Percentiles rank a stretch among this genome's conserved stretches.
Evolutionary conservation across 2,329 filamentous ascomycete genomes (phyloP).

Genomic region (Ophiostoma populinum): DNA sequence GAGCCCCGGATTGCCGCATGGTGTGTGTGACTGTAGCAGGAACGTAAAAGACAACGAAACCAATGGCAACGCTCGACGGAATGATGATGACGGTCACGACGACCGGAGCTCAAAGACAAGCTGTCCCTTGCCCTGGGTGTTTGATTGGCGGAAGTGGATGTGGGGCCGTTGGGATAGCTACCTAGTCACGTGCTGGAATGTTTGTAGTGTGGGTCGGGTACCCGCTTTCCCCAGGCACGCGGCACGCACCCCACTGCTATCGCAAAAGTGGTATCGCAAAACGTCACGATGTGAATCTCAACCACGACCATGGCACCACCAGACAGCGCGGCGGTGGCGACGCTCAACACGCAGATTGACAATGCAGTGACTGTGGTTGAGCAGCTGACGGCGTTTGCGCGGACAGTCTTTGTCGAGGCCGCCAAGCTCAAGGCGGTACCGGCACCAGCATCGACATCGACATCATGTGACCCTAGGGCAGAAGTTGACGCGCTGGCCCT

Average conservation of each 20-base stretch:
- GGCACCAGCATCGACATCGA: background rate
- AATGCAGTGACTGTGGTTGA: constrained; percentile 22
- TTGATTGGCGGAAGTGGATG: background rate
- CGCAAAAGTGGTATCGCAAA: constrained; percentile 8
- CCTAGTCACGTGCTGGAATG: background rate
- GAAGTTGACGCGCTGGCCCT: constrained; percentile 43
- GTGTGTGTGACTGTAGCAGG: no score
- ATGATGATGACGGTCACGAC: background rate
- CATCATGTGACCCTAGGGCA: constrained; percentile 1
- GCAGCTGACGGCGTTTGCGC: constrained; percentile 20
- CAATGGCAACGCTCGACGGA: background rate
- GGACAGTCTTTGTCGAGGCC: constrained; percentile 19
- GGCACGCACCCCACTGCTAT: constrained; percentile 5
- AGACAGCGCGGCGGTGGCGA: constrained; percentile 15
- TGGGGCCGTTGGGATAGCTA: background rate
- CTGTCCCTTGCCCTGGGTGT: constrained; percentile 10
- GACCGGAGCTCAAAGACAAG: constrained; percentile 8
- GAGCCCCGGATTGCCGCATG: constrained; percentile 32
- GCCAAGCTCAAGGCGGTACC: background rate
- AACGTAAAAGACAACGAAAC: background rate
- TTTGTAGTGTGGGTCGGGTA: no score
- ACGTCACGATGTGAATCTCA: no score
- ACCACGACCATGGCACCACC: constrained; percentile 7
- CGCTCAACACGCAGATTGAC: constrained; percentile 22
- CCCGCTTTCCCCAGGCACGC: no score